Evolutionary conservation across 139 green algal species (phyloP), one percentile per base, ranked within the genome.

Genomic region (Edaphochlamys debaryana): DNA sequence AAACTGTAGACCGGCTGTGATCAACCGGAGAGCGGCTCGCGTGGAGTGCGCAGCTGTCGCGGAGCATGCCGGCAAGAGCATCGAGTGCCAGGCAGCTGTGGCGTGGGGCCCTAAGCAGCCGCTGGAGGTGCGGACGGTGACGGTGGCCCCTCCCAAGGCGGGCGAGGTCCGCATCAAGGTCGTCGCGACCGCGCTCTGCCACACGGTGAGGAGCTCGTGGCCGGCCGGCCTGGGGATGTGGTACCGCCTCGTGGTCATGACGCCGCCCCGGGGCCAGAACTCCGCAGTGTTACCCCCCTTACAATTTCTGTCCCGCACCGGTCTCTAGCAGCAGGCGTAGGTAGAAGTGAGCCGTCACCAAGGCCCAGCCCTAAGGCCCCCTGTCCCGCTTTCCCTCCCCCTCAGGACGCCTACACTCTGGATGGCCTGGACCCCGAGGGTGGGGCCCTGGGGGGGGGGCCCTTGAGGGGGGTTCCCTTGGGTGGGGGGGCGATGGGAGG

Each of bases 141-240:
- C 90, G 6, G 94, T 99, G 13, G 94, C 89, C 0, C 96, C 97
- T 22, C 97, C 97, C 15, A 85, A 92, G 54, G 83, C 91, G 13
- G 97, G 96, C 2, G 96, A 99, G 87, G 96, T 99, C 22, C 91
- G 97, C 42, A 86, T 99, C 34, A 96, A 96, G 85, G 93, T 98
- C 38, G 82, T 93, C 41, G 92, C 93, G 30, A 98, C 94, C 9
- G 97, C 97, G 1, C 91, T 99, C 15, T 99, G 97, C 90, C 97
- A 99, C 91, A 99, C 97, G 58, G 90, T 90, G 37, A 64, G 88
- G 68, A 58, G 36, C 7, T 4, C 9, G 17, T 41, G 75, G 19
- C 54, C 20, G 11, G 54, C 54, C 54, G 23, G 20, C 29, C 6
- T 22, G 6, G 23, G 23, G n/a, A n/a, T n/a, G n/a, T n/a, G n/a